Conservation (phyloP, 768 basidiomycete species). For the Xanthoconium stramineum region DNA sequence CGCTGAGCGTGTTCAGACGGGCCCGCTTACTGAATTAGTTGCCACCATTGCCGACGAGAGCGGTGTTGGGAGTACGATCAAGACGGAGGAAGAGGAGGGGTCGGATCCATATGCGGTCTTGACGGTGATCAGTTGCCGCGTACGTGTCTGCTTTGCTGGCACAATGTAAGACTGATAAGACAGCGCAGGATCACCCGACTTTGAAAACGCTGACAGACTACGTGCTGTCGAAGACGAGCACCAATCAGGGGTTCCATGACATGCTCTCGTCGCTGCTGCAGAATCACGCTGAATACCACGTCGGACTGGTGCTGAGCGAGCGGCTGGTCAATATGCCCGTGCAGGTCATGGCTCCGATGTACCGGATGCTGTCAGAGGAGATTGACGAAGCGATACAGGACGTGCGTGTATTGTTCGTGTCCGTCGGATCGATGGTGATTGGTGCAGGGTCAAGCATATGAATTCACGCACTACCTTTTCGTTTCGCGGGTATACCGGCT, state of each 20-base stretch:
- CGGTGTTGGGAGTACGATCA: conserved; percentile 82
- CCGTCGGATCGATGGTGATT: background rate
- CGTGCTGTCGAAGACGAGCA: conserved; percentile 55
- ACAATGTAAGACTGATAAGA: background rate
- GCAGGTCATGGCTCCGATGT: conserved; percentile 90
- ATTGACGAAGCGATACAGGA: conserved; percentile 67
- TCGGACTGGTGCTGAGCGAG: conserved; percentile 85
- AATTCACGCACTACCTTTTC: conserved; percentile 71
- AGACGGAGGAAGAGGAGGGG: conserved; percentile 58
- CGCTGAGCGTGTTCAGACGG: conserved; percentile 64
- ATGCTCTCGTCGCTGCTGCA: conserved; percentile 45
- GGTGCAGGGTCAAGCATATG: conserved; percentile 54
- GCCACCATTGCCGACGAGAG: conserved; percentile 70
- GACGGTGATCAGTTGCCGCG: conserved; percentile 78
- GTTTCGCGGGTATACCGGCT: conserved; percentile 79
- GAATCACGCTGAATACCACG: conserved; percentile 28
- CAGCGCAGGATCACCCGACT: conserved; percentile 61
- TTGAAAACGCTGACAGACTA: conserved; percentile 72
- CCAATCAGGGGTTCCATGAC: conserved; percentile 47
- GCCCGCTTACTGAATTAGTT: conserved; percentile 78
- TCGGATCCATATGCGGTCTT: conserved; percentile 84
- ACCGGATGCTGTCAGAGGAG: conserved; percentile 83
- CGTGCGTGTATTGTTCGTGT: conserved; percentile 37
- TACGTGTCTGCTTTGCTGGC: conserved; percentile 27
- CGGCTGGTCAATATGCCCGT: conserved; percentile 94